These are phyloP conservation scores for Yamadazyma kitorensis DNA, from an alignment of 805 yeast genomes.

Conservation along the genomic window DNA sequence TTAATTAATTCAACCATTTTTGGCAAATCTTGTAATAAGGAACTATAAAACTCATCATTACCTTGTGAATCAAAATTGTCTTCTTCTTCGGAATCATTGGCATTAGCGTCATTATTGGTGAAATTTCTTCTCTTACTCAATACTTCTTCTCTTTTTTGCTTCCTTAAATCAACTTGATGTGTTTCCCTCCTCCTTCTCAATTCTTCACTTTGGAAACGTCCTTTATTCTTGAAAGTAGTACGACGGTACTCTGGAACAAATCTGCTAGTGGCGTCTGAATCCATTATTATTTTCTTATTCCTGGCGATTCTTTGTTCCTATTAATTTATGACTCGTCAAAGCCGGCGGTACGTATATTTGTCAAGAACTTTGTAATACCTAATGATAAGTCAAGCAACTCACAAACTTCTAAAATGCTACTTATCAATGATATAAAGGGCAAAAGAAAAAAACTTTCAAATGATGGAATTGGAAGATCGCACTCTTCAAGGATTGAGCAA, in stretches of 20 bases:
- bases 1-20: slow-evolving; percentile 78
- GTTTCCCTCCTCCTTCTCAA: slow-evolving; percentile 97
- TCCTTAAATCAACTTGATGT: slow-evolving; percentile 93
- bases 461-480: too few species aligned
- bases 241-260: slow-evolving; percentile 97
- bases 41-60: slow-evolving; percentile 45
- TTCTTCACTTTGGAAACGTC: slow-evolving; percentile 92
- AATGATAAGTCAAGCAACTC: too few species aligned
- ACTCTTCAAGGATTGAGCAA: too few species aligned
- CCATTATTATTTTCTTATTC: slow-evolving; percentile 56
- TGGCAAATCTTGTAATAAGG: slow-evolving; percentile 66
- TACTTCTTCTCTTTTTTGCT: slow-evolving; percentile 94
- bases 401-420: too few species aligned
- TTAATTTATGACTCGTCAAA: too few species aligned
- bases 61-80: slow-evolving; percentile 32
- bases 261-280: slow-evolving; percentile 70
- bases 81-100: slow-evolving; percentile 43
- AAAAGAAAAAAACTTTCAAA: too few species aligned
- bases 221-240: slow-evolving; percentile 91
- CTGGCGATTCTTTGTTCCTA: too few species aligned
- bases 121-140: slow-evolving; percentile 91
- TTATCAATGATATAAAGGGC: too few species aligned
- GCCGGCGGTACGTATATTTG: too few species aligned
- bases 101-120: slow-evolving; percentile 31
- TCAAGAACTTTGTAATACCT: too few species aligned